Evolutionary conservation across 371 early-diverging fungal species (phyloP), one percentile per base, ranked within the genome.

Genomic region (Mortierella sp.): DNA sequence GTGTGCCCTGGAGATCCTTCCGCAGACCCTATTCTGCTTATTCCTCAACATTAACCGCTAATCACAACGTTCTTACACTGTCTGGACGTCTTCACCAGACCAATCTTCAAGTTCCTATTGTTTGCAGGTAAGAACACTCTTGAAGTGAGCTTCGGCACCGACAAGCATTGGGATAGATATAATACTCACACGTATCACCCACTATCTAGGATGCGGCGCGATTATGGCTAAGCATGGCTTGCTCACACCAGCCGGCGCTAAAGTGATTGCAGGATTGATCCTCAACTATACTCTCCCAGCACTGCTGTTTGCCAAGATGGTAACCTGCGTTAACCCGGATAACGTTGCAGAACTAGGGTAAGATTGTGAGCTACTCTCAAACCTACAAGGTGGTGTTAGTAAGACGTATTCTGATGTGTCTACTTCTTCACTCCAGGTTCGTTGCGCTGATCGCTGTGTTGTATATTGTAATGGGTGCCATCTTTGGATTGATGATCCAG

Each of bases 221-320:
- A 8, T 76, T 25, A 76, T 76, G 76, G 76, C 76, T 14, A 76
- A 28, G 34, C 69, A 65, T 61, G 76, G 76, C 39, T 59, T 76
- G 46, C 54, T 76, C 28, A 40, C 69, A 7, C 76, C 76, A 10
- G 69, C 69, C 24, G 76, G 69, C 4, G 60, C 69, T 58, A 76
- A 76, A 40, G 68, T 63, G 28, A 58, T 76, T 1, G 69, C 76
- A 28, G 76, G 69, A 7, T 10, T 76, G 43, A 65, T 76, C 37
- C 58, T 76, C 24, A 76, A 76, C 59, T 76, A 76, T 41, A 69
- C 69, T 2, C 61, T 76, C 17, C 76, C 76, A 6, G 69, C 76
- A 4, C 69, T 76, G 43, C 65, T 76, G 44, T 76, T 76, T 61
- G 69, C 76, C 16, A 76, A 76, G 44, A 76, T 76, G 69, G 19